These are phyloP conservation scores for Paramecium primaurelia DNA, from an alignment of 73 alveolate genomes.

Conservation along the genomic window DNA sequence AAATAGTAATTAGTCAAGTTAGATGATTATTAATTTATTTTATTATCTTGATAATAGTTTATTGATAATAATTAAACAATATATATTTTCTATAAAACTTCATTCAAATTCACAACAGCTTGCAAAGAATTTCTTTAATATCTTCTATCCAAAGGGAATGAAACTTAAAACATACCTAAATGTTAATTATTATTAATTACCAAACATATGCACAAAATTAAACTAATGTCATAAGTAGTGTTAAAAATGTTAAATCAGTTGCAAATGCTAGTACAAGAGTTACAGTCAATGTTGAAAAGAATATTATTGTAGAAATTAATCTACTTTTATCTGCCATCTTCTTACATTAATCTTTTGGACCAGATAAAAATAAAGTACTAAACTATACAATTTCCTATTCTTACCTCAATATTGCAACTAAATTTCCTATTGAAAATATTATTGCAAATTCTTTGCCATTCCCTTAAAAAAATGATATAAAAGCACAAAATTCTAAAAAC, in stretches of 20 bases:
- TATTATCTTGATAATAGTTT: not conserved
- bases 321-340: not conserved
- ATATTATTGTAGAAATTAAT: slow-evolving; percentile 12
- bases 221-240: not conserved
- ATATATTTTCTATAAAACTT: slow-evolving; percentile 5
- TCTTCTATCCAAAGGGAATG: slow-evolving; percentile 21
- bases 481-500: slow-evolving; percentile 27
- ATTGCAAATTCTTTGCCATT: slow-evolving; percentile 7
- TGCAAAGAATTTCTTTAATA: slow-evolving; percentile 7
- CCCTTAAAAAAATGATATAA: slow-evolving; percentile 22
- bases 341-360: slow-evolving; percentile 39
- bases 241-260: not conserved
- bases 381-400: not conserved
- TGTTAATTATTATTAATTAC: not conserved
- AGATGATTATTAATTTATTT: not conserved
- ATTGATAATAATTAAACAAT: not conserved
- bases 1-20: not conserved
- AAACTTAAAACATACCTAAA: slow-evolving; percentile 10
- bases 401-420: not conserved
- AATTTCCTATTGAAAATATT: slow-evolving; percentile 5
- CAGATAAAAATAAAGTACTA: slow-evolving; percentile 46
- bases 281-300: not conserved
- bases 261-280: slow-evolving; percentile 11
- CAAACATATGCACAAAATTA: slow-evolving; percentile 42
- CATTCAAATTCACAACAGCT: slow-evolving; percentile 33